Base-by-base conservation (phyloP, 2,329 filamentous ascomycete genomes). In the Diplodia mutila region DNA sequence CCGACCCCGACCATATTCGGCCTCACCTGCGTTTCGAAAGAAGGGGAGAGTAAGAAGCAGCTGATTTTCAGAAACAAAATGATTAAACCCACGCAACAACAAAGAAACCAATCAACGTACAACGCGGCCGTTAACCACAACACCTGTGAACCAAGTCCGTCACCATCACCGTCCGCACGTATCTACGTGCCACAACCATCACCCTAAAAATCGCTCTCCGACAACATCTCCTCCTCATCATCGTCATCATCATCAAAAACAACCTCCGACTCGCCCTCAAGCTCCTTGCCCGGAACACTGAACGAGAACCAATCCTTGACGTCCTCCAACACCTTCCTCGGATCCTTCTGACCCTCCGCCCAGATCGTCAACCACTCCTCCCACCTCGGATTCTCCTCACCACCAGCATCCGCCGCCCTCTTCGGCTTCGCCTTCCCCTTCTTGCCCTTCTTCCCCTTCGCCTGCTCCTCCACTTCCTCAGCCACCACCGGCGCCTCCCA, bases 321-420 rank as follows among this genome's bases (percentile, higher is more conserved):
- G 5, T 11, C 11, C 25, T 18, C n/a, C 42, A 63, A 11, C n/a
- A 7, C 27, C 18, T 3, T 14, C 42, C 23, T 34, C 3, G 21
- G 25, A 16, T 18, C 14, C 7, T 21, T 49, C 27, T 25, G 14
- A 18, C 39, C 25, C 39, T 61, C 25, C 25, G 42, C 57, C 57
- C 57, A 61, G 23, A 61, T 34, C 9, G 6, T 51, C 57, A 61
- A 8, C 57, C 57, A 61, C 27, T 61, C 57, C 42, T 63, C 46
- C 8, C 21, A 51, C 4, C 27, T 37, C 3, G 21, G 9, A 25
- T 37, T 39, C n/a, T 23, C 25, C 4, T 63, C 42, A 12, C 18
- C 23, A 27, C n/a, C 53, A 6, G n/a, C 32, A 32, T 32, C 29
- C 8, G 5, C 16, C 29, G 4, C 27, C 27, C 2, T 1, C 34